These are phyloP conservation scores for Linum trigynum DNA, from an alignment of 345 rosid genomes.

Conservation along the genomic window DNA sequence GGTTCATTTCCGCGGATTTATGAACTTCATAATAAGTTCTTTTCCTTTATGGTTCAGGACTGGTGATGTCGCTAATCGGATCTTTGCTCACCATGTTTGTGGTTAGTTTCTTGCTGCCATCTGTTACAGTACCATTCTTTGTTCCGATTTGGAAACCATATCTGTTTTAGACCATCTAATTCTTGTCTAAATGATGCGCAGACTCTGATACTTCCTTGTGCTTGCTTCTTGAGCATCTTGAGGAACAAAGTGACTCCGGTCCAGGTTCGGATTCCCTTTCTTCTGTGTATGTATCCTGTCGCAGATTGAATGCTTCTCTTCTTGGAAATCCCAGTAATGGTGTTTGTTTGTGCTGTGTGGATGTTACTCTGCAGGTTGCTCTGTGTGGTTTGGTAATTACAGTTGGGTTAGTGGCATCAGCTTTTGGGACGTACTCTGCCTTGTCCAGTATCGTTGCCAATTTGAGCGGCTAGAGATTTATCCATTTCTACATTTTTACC, in stretches of 20 bases:
- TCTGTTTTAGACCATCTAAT: background rate
- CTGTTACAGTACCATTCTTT: background rate
- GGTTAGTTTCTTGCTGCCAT: constrained; percentile 20
- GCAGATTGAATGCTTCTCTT: background rate
- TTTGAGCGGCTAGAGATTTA: constrained; percentile 28
- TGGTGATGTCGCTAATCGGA: constrained; percentile 67
- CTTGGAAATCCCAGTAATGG: background rate
- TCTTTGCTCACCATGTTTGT: constrained; percentile 88
- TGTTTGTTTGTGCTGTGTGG: background rate
- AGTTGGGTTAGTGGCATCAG: constrained; percentile 61
- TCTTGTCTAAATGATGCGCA: constrained; percentile 15
- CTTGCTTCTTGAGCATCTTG: constrained; percentile 77
- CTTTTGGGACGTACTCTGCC: constrained; percentile 61
- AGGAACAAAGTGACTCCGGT: constrained; percentile 39
- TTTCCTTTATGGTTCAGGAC: background rate
- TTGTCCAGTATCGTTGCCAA: constrained; percentile 51
- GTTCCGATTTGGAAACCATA: background rate
- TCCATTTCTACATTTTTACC: too few relatives aligned
- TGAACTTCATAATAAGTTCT: background rate
- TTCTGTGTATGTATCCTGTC: too few relatives aligned
- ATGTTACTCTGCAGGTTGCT: constrained; percentile 27
- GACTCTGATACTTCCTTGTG: constrained; percentile 92
- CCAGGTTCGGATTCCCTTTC: constrained; percentile 35
- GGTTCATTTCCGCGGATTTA: background rate
- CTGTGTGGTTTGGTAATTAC: constrained; percentile 46